A percentile compares a stretch with the other conserved stretches of the same genome.
phyloP scores from a whole-genome alignment of 2,329 filamentous ascomycete species.

The Penicillium capsulatum region DNA sequence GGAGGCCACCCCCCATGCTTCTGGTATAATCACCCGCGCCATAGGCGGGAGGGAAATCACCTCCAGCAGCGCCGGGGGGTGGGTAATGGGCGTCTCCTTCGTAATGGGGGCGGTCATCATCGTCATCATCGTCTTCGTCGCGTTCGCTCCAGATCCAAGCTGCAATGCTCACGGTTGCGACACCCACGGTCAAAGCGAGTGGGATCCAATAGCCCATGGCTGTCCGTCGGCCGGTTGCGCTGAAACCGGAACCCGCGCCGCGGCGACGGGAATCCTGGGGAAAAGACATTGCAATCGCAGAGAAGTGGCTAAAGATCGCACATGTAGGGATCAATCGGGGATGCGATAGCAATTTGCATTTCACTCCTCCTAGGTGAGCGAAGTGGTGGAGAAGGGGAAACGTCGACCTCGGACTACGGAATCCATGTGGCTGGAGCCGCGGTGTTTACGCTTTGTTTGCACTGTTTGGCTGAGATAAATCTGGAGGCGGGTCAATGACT shows the following conservation, averaged over 20 bases:
- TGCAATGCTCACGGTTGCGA: constrained; percentile 78
- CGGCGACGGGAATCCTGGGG: constrained; percentile 37
- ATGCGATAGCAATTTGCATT: constrained; percentile 33
- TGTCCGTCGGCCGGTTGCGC: constrained; percentile 40
- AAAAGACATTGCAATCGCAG: constrained; percentile 38
- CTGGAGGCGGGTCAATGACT: constrained; percentile 25
- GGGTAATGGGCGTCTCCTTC: constrained; percentile 23
- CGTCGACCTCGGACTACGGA: constrained; percentile 36
- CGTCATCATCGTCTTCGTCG: constrained; percentile 62
- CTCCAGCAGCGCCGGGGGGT: constrained; percentile 23
- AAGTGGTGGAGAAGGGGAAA: constrained; percentile 19
- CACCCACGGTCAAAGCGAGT: constrained; percentile 76
- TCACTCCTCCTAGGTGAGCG: constrained; percentile 20
- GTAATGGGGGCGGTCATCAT: constrained; percentile 37
- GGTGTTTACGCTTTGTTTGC: constrained; percentile 29
- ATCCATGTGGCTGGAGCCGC: constrained; percentile 42
- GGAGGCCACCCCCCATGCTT: constrained; percentile 32
- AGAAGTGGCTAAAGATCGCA: constrained; percentile 22
- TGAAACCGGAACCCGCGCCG: constrained; percentile 40
- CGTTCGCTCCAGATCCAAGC: constrained; percentile 95
- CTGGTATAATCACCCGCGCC: constrained; percentile 30
- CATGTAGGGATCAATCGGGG: constrained; percentile 24
- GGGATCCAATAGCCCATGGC: constrained; percentile 75
- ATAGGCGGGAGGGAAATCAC: constrained; percentile 28
- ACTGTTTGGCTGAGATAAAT: constrained; percentile 26